Evolutionary conservation across 257 asterid species (phyloP), one percentile per base, ranked within the genome.

Genomic region (Jasminum sambac): DNA sequence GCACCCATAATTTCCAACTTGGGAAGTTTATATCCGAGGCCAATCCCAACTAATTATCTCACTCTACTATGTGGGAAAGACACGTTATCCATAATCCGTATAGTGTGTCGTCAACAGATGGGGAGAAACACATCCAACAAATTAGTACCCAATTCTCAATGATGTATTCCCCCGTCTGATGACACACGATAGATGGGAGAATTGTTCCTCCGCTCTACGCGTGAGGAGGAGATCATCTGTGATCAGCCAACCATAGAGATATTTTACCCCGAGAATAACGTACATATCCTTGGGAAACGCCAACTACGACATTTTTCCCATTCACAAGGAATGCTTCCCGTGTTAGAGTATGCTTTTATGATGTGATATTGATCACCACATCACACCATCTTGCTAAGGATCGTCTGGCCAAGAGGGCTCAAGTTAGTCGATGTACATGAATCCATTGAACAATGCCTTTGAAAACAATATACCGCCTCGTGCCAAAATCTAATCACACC

Each of bases 1-100:
- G 26, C n/a, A 75, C 70, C 81, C 84, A 80, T 64, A 80, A 11
- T 65, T 80, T 80, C 84, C 84, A 80, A 3, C 76, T 57, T 0
- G 81, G 76, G 2, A 76, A 44, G 6, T 65, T 69, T 30, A 12
- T 6, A 40, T 17, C 38, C n/a, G n/a, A n/a, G n/a, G n/a, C n/a
- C n/a, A n/a, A n/a, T n/a, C n/a, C n/a, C n/a, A n/a, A n/a, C n/a
- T n/a, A n/a, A n/a, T n/a, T n/a, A n/a, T n/a, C n/a, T n/a, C n/a
- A n/a, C n/a, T n/a, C n/a, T n/a, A n/a, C n/a, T n/a, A n/a, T n/a
- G n/a, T n/a, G n/a, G n/a, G n/a, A n/a, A n/a, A n/a, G n/a, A n/a
- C n/a, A 64, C n/a, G 12, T 5, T n/a, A 39, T 17, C 37, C 65
- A 19, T n/a, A n/a, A n/a, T n/a, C n/a, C 66, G 26, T 0, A 72